Evolutionary conservation across 257 asterid species (phyloP), one percentile per base, ranked within the genome.

Genomic region (Rhazya stricta): DNA sequence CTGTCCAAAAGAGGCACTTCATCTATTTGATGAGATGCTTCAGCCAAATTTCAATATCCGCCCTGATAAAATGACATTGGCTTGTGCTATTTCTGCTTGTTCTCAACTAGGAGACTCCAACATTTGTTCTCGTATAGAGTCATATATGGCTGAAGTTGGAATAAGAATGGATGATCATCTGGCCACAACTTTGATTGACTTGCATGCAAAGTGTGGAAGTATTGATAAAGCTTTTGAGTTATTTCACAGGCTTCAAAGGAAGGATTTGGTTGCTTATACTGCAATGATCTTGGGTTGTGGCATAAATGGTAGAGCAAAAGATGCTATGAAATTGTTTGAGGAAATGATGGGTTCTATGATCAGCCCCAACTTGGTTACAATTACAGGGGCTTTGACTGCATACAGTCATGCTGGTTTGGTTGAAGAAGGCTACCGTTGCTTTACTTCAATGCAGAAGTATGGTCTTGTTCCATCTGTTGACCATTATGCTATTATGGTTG

Each of bases 211-310:
- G 79, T 88, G 88, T 78, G 97, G 99, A 66, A 79, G 80, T 46
- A 85, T 92, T 0, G 89, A 88, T 45, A 90, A 86, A 84, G 99
- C 99, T 75, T 67, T 77, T n/a, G 88, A 85, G 68, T 80, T 92
- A 18, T 92, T 94, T 48, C 74, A 25, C 0, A 43, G 79, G 61
- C 81, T 90, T 80, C 86, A 75, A 73, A 84, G 75, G 23, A 86
- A 81, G 83, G 99, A 94, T 82, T 50, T 92, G 75, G 91, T 92
- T 51, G 84, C 96, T 34, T 94, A 92, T 43, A 92, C 96, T 12
- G 97, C 97, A 21, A 94, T 94, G 88, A 89, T 94, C 48, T 67
- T 88, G 80, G 99, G 97, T 15, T 94, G 89, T 30, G 99, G 96
- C 12, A 82, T 90, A 77, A 89, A 94, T n/a, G 97, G 97, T 42